Evolutionary conservation across 2,329 filamentous ascomycete species (phyloP), one percentile per base, ranked within the genome.

Genomic region (Cladophialophora bantiana): DNA sequence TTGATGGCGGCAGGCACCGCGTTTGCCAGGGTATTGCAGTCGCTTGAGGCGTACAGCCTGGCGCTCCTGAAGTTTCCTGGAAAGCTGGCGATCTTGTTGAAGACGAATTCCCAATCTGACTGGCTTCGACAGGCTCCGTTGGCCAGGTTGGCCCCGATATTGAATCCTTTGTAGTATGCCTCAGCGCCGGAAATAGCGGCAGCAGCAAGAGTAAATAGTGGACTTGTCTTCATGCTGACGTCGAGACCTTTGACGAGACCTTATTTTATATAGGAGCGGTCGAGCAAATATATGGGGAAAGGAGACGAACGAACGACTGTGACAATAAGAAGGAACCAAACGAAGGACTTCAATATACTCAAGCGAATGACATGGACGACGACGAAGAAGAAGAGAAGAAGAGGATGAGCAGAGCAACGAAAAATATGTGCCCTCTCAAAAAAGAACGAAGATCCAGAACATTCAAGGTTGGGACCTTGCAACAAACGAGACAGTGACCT

Each of bases 1-100:
- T 83, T 80, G 54, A 89, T 81, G 73, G 89, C 88, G 40, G 89
- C 89, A 18, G 83, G 82, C 0, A 84, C 81, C 18, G 82, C 82
- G 63, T 81, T 80, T 64, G 75, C 77, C 57, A 84, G 79, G 7
- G 82, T 81, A 68, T 82, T 79, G 75, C 82, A 85, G 72, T 84
- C 83, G 53, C 69, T 68, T 4, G 74, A 69, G 18, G 75, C 74
- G 67, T 73, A 76, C 20, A 76, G 64, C 13, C 74, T 71, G 31
- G 70, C 74, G 45, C 66, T 71, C 45, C 68, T 70, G 70, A 75
- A 76, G 61, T 68, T 62, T 42, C 73, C 74, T 9, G 74, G 73
- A 12, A 75, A 71, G 32, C 64, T 61, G 56, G 72, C 68, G 59
- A 75, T 67, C 20, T 59, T 69, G 55, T 70, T 71, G 71, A 76